A percentile compares a stretch with the other conserved stretches of the same genome.
Evolutionary conservation across 2,329 filamentous ascomycete genomes (phyloP).

Genomic region (Capronia epimyces): DNA sequence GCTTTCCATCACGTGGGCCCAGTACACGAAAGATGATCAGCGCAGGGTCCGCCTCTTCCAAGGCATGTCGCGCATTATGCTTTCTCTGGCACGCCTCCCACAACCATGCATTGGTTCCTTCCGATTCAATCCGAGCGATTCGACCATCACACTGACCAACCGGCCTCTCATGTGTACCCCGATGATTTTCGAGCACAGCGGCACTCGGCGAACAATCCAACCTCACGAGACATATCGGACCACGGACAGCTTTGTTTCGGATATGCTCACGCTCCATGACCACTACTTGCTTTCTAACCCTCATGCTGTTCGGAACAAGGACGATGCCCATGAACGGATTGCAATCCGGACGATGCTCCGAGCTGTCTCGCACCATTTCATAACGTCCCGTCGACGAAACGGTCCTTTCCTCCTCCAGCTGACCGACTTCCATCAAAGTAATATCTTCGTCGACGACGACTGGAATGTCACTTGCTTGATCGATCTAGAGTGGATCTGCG

Average conservation of each 20-base stretch:
- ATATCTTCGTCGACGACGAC: constrained; percentile 30
- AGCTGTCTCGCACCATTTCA: constrained; percentile 31
- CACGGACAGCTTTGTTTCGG: constrained; percentile 29
- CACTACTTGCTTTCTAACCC: constrained; percentile 29
- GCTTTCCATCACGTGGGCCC: constrained; percentile 12
- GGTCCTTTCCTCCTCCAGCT: constrained; percentile 37
- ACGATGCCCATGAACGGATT: constrained; percentile 17
- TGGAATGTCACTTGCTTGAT: constrained; percentile 31
- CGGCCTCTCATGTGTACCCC: constrained; percentile 28
- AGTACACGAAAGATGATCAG: neutral
- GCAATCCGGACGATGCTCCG: constrained; percentile 30
- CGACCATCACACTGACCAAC: constrained; percentile 25
- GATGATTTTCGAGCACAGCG: constrained; percentile 30
- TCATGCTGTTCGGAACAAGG: constrained; percentile 24
- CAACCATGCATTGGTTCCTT: constrained; percentile 28
- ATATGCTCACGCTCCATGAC: constrained; percentile 30
- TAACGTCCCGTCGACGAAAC: constrained; percentile 29
- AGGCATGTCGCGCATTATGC: constrained; percentile 28
- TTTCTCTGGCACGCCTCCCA: constrained; percentile 21
- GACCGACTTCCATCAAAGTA: constrained; percentile 39
- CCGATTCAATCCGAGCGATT: constrained; percentile 26
- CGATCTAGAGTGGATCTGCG: constrained; percentile 31
- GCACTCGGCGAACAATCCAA: constrained; percentile 28
- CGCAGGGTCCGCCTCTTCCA: constrained; percentile 26
- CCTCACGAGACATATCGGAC: constrained; percentile 27